phyloP scores from a whole-genome alignment of 768 basidiomycete genomes.

The Boletellus ananiceps region DNA sequence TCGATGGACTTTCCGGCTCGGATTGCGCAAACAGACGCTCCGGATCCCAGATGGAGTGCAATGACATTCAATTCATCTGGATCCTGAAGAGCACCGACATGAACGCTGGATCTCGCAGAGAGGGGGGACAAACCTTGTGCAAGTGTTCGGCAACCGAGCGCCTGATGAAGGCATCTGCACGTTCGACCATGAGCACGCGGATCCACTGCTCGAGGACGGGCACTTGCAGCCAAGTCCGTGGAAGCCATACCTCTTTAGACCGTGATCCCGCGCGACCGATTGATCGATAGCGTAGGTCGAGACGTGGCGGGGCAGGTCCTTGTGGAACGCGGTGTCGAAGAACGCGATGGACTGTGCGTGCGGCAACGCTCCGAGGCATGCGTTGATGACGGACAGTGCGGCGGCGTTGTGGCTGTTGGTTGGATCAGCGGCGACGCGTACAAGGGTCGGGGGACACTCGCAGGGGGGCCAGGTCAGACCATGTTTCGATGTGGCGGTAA shows the following conservation, averaged over 20 bases:
- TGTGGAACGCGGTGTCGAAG: constrained; percentile 87
- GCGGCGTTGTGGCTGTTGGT: constrained; percentile 55
- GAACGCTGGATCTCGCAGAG: not conserved
- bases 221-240: constrained; percentile 73
- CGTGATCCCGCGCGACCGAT: constrained; percentile 52
- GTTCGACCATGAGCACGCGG: not conserved
- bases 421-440: not conserved
- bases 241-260: constrained; percentile 87
- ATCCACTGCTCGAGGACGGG: not conserved
- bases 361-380: constrained; percentile 60
- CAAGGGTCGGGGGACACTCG: constrained; percentile 34
- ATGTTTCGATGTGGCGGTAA: constrained; percentile 64
- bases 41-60: constrained; percentile 85
- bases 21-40: constrained; percentile 80
- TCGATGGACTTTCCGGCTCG: constrained; percentile 69
- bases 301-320: constrained; percentile 68
- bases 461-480: constrained; percentile 81
- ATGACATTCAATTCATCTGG: constrained; percentile 62
- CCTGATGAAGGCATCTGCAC: constrained; percentile 62
- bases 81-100: constrained; percentile 27
- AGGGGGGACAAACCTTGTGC: constrained; percentile 37
- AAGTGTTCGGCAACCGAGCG: constrained; percentile 57
- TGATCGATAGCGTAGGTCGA: constrained; percentile 77
- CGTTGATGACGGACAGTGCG: constrained; percentile 54
- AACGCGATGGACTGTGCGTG: constrained; percentile 71